Conservation (phyloP, 2,329 filamentous ascomycete genomes). For the Diplodia sapinea region DNA sequence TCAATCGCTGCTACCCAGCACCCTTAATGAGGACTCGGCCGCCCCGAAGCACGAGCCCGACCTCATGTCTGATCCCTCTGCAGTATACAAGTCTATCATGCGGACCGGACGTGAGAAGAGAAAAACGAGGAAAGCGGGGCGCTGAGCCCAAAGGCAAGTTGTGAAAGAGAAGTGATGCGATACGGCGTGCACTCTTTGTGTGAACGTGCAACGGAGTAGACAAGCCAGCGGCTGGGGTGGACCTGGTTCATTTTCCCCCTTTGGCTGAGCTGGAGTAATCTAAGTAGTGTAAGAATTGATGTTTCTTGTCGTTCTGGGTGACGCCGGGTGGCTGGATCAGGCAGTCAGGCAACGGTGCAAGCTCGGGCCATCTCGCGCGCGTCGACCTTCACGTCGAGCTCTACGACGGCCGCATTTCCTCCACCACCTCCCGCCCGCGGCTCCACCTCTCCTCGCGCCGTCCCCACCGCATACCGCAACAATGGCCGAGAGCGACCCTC, state of each 20-base stretch:
- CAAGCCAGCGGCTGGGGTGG: no score
- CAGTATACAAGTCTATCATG: background rate
- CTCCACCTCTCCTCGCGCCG: constrained; percentile 11
- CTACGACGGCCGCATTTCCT: constrained; percentile 12
- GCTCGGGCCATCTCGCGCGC: constrained; percentile 23
- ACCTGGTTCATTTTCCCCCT: no score
- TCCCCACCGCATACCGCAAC: constrained; percentile 29
- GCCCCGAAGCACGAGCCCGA: background rate
- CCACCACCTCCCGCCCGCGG: background rate
- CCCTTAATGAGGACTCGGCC: no score
- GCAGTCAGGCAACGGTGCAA: constrained; percentile 15
- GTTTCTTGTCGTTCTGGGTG: background rate
- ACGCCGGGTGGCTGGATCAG: background rate
- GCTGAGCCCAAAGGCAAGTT: background rate
- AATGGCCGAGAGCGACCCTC: constrained; percentile 73
- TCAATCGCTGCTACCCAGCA: background rate
- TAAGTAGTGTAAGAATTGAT: no score
- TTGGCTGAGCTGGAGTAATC: no score
- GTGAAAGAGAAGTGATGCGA: background rate
- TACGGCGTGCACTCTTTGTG: background rate
- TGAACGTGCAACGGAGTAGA: background rate
- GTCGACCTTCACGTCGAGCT: constrained; percentile 21
- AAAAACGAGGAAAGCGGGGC: background rate
- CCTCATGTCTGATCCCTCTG: background rate
- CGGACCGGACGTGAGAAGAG: background rate